Percentiles rank a stretch among this genome's conserved stretches.
These are phyloP conservation scores for Saturnispora mendoncae DNA, from an alignment of 805 yeast species.

Conservation along the genomic window DNA sequence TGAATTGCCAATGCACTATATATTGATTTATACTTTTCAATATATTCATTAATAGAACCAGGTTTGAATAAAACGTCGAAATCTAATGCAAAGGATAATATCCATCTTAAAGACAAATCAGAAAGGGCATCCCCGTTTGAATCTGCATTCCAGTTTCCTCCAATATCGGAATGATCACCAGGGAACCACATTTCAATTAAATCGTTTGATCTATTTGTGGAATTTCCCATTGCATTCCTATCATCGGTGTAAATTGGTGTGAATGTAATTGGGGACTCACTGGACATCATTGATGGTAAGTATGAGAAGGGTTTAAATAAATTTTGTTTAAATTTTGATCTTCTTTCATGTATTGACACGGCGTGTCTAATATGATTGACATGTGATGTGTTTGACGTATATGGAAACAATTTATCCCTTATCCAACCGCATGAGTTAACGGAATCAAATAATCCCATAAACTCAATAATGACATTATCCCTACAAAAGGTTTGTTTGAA, in stretches of 20 bases:
- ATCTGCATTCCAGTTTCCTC: constrained; percentile 57
- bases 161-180: constrained; percentile 62
- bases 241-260: constrained; percentile 9
- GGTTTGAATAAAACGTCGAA: constrained; percentile 41
- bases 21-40: constrained; percentile 30
- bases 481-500: constrained; percentile 47
- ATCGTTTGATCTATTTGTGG: constrained; percentile 22
- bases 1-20: constrained; percentile 30
- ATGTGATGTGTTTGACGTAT: constrained; percentile 38
- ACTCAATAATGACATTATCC: constrained; percentile 36
- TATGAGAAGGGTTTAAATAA: constrained; percentile 39
- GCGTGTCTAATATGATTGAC: constrained; percentile 61
- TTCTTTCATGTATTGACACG: constrained; percentile 56
- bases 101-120: constrained; percentile 52
- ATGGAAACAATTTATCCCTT: constrained; percentile 51
- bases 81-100: constrained; percentile 43
- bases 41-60: constrained; percentile 34
- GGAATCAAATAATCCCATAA: constrained; percentile 64
- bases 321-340: constrained; percentile 54
- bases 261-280: background rate
- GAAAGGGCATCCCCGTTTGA: constrained; percentile 36
- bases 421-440: constrained; percentile 58
- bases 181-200: constrained; percentile 56
- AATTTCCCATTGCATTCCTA: constrained; percentile 17
- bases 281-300: constrained; percentile 17